A percentile compares a stretch with the other conserved stretches of the same genome.
Conservation (phyloP, 1,139 yeast genomes). For the Nakaseomyces sp. region DNA sequence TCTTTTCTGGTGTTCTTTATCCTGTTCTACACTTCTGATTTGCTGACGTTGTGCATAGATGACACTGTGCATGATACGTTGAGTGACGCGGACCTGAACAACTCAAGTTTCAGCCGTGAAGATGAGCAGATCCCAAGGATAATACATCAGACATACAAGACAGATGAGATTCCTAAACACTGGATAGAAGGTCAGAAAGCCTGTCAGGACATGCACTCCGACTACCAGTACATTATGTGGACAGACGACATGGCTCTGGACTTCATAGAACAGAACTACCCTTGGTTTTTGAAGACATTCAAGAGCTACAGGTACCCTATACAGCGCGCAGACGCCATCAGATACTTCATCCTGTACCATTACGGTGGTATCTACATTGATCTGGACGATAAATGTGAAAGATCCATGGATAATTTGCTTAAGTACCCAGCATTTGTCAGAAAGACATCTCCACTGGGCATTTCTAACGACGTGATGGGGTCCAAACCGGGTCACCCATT, state of each 20-base stretch:
- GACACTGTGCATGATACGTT: conserved; percentile 60
- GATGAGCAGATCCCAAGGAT: conserved; percentile 60
- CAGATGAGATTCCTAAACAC: conserved; percentile 61
- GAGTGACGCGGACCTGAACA: conserved; percentile 45
- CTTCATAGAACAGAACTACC: conserved; percentile 67
- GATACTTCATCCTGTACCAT: conserved; percentile 74
- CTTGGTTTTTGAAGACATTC: conserved; percentile 80
- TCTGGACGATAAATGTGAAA: conserved; percentile 78
- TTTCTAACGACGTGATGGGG: conserved; percentile 91
- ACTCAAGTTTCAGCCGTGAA: conserved; percentile 32
- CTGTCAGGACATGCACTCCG: conserved; percentile 73
- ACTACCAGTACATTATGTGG: conserved; percentile 82
- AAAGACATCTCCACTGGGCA: conserved; percentile 83
- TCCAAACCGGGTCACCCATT: conserved; percentile 81
- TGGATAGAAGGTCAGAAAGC: conserved; percentile 75
- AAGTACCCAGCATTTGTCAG: conserved; percentile 80
- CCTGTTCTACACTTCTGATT: conserved; percentile 59
- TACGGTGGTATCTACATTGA: conserved; percentile 90
- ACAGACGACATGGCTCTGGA: conserved; percentile 78
- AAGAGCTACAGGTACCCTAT: conserved; percentile 73
- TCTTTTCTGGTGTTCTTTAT: conserved; percentile 46
- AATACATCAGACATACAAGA: conserved; percentile 88
- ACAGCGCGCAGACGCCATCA: conserved; percentile 85
- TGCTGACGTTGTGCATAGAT: conserved; percentile 67
- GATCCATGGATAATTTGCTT: conserved; percentile 69